Conservation (phyloP, 345 rosid species). For the Ailanthus altissimus region DNA sequence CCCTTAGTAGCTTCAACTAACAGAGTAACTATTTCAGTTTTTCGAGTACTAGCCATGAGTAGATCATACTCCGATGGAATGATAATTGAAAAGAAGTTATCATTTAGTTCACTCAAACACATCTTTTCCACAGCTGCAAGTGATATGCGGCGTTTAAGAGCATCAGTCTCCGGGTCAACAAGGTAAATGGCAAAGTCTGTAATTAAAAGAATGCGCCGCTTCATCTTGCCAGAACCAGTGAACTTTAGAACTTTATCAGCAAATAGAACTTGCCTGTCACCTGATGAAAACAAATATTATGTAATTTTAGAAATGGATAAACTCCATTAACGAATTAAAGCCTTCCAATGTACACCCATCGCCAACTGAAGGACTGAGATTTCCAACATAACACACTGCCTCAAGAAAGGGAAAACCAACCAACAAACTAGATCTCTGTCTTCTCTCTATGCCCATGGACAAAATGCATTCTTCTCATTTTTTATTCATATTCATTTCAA, state of each 20-base stretch:
- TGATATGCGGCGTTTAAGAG: constrained; percentile 78
- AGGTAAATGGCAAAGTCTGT: constrained; percentile 81
- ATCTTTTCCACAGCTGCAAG: constrained; percentile 80
- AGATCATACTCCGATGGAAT: constrained; percentile 93
- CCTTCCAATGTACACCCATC: neutral
- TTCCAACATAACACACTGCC: neutral
- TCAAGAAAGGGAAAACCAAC: neutral
- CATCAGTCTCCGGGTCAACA: constrained; percentile 73
- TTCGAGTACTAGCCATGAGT: constrained; percentile 89
- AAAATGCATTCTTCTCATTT: neutral
- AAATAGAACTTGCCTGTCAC: constrained; percentile 70
- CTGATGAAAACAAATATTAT: constrained; percentile 33
- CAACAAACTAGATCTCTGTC: neutral
- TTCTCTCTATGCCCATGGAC: neutral
- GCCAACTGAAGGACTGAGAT: neutral
- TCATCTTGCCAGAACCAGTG: constrained; percentile 88
- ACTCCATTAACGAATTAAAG: neutral
- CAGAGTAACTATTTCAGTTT: constrained; percentile 81
- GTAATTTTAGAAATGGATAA: neutral
- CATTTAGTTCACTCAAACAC: constrained; percentile 77
- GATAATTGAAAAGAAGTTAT: constrained; percentile 83
- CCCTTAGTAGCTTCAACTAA: constrained; percentile 80
- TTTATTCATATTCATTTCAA: neutral
- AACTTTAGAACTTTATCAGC: constrained; percentile 93
- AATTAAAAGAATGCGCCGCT: constrained; percentile 64